These are phyloP conservation scores for Brassica napus DNA, from an alignment of 345 rosid genomes.

Conservation along the genomic window DNA sequence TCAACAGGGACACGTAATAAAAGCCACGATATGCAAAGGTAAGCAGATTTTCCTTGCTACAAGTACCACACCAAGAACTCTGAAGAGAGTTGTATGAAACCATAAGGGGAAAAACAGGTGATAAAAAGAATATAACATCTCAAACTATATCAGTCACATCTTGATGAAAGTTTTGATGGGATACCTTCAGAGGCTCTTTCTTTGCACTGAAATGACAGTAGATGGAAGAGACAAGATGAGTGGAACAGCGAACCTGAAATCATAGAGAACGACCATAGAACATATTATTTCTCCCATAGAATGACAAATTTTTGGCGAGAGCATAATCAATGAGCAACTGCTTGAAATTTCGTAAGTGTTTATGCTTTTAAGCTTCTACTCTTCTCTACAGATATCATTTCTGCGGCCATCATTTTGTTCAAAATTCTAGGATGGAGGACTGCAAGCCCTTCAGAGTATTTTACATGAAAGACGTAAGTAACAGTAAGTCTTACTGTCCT, in stretches of 20 bases:
- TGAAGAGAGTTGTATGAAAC: constrained; percentile 2
- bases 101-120: background rate
- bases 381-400: constrained; percentile 2
- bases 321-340: background rate
- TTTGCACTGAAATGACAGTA: constrained; percentile 81
- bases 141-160: constrained; percentile 18
- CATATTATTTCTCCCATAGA: constrained; percentile 15
- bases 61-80: constrained; percentile 3
- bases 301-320: background rate
- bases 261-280: constrained; percentile 21
- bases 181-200: constrained; percentile 70
- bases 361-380: background rate
- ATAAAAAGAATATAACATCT: background rate
- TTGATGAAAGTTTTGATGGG: constrained; percentile 18
- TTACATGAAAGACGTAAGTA: background rate
- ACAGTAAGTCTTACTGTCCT: background rate
- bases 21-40: background rate
- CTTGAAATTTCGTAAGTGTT: background rate
- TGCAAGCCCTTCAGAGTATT: background rate
- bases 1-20: background rate
- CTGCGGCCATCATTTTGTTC: background rate
- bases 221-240: constrained; percentile 81
- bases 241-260: constrained; percentile 75
- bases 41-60: background rate
- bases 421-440: constrained; percentile 3